A percentile compares a stretch with the other conserved stretches of the same genome.
Conservation (phyloP, 257 asterid genomes). For the Forsythia suspensa region DNA sequence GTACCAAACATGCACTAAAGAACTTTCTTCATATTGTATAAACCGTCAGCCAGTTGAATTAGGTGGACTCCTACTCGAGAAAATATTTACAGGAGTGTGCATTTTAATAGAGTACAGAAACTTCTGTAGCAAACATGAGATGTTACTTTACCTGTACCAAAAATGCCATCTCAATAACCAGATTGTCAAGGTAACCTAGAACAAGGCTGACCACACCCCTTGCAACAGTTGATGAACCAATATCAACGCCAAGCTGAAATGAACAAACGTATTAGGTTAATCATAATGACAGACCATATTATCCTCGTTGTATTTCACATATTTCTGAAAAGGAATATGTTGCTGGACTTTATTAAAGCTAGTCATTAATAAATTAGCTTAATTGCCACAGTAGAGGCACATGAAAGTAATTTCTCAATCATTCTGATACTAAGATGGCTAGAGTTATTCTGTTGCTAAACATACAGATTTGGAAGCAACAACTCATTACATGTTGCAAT, state of each 20-base stretch:
- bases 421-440: neutral
- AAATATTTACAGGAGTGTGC: neutral
- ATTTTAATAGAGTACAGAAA: neutral
- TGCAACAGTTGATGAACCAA: conserved; percentile 90
- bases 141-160: conserved; percentile 58
- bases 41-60: neutral
- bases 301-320: neutral
- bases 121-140: neutral
- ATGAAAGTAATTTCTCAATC: conserved; percentile 8
- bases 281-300: neutral
- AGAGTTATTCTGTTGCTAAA: too few species aligned
- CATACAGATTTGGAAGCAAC: too few species aligned
- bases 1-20: neutral
- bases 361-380: conserved; percentile 1
- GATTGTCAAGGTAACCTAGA: conserved; percentile 77
- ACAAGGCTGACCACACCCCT: conserved; percentile 91
- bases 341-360: neutral
- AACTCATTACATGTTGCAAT: too few species aligned
- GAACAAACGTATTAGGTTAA: neutral
- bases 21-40: neutral
- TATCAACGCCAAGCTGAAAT: conserved; percentile 70
- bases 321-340: neutral
- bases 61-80: neutral
- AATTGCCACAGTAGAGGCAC: neutral
- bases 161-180: conserved; percentile 88